Evolutionary conservation across 768 basidiomycete species (phyloP).

Genomic region (Boletellus ananas): DNA sequence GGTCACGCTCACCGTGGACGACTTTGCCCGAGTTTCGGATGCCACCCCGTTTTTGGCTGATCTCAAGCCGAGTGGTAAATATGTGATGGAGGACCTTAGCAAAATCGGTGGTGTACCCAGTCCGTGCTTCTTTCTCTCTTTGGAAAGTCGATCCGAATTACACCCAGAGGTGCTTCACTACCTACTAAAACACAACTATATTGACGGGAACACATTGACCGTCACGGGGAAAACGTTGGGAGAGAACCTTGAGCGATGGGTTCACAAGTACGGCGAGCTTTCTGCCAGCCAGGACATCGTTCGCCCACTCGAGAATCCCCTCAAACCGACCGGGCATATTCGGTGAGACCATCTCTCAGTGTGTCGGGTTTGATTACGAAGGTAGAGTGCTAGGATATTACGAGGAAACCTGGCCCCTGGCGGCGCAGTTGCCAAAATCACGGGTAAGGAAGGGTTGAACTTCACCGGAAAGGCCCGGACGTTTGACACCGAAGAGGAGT

Average conservation of each 20-base stretch:
- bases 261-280: constrained; percentile 72
- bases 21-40: constrained; percentile 93
- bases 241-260: constrained; percentile 92
- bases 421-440: constrained; percentile 95
- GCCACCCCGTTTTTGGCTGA: constrained; percentile 92
- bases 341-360: constrained; percentile 44
- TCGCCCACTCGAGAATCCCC: constrained; percentile 79
- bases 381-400: constrained; percentile 57
- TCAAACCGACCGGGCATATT: constrained; percentile 87
- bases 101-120: constrained; percentile 96
- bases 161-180: constrained; percentile 75
- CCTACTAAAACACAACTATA: constrained; percentile 79
- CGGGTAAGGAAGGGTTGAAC: constrained; percentile 87
- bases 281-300: constrained; percentile 78
- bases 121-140: constrained; percentile 37
- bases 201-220: constrained; percentile 88
- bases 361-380: constrained; percentile 2
- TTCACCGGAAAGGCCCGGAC: constrained; percentile 91
- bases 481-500: constrained; percentile 88
- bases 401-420: constrained; percentile 91
- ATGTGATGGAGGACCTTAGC: constrained; percentile 97
- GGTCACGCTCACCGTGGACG: constrained; percentile 81
- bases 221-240: constrained; percentile 88
- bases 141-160: not conserved
- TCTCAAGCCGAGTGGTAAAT: constrained; percentile 95